Evolutionary conservation across 2,329 filamentous ascomycete species (phyloP).

Genomic region (Fusarium concolor): DNA sequence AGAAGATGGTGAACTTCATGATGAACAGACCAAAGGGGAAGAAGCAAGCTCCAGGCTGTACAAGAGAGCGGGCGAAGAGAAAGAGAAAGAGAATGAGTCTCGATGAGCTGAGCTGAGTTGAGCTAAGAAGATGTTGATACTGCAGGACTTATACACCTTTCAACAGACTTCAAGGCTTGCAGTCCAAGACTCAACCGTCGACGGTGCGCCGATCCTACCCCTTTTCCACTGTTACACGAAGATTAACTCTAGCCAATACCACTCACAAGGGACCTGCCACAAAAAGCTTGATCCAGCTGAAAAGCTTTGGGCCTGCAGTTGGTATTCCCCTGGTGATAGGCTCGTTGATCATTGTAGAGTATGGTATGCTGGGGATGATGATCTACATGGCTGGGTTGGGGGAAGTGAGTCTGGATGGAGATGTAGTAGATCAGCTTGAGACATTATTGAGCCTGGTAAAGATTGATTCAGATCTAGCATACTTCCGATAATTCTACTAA

Average conservation of each 20-base stretch:
- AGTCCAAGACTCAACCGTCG: background rate
- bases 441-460: background rate
- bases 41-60: too few species aligned
- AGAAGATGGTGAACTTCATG: conserved; percentile 26
- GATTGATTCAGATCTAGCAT: background rate
- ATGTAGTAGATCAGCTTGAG: too few species aligned
- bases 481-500: background rate
- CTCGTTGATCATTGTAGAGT: background rate
- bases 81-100: background rate
- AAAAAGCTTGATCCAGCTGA: background rate
- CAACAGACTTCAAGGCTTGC: background rate
- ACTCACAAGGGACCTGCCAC: background rate
- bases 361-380: background rate
- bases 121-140: background rate
- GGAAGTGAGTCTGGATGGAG: background rate
- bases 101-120: background rate
- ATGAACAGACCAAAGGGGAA: background rate
- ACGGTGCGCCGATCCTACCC: conserved; percentile 6
- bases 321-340: background rate
- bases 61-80: too few species aligned
- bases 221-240: background rate
- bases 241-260: background rate
- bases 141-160: conserved; percentile 8
- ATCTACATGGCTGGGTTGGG: background rate
- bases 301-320: too few species aligned